Conservation (phyloP, 495 filamentous ascomycete genomes). For the Penicillium herquei region DNA sequence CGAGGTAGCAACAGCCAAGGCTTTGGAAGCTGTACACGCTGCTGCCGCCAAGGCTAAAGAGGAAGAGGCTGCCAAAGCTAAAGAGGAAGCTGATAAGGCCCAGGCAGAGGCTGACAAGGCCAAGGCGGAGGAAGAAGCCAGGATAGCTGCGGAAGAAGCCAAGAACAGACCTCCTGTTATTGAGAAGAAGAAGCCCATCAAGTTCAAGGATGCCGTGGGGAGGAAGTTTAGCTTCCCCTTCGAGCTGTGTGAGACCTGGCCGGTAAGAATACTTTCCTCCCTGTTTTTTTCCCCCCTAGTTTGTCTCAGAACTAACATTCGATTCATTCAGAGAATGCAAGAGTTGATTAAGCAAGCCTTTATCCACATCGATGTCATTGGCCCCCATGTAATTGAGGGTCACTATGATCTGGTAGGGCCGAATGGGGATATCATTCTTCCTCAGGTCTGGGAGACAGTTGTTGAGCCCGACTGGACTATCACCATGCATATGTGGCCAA, state of each 20-base stretch:
- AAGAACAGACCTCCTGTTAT: constrained; percentile 23
- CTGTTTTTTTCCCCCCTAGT: neutral
- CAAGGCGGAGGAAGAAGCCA: constrained; percentile 8
- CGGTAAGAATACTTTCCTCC: constrained; percentile 53
- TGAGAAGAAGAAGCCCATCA: constrained; percentile 64
- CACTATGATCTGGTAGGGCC: constrained; percentile 84
- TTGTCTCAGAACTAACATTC: neutral
- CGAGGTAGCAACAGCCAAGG: constrained; percentile 8
- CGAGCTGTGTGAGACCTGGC: constrained; percentile 76
- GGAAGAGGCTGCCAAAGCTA: neutral
- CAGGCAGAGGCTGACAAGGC: too few species aligned
- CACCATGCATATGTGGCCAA: constrained; percentile 97
- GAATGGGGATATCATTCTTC: constrained; percentile 84
- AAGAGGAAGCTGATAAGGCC: too few species aligned
- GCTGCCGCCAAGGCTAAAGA: constrained; percentile 10
- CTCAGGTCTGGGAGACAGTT: constrained; percentile 82
- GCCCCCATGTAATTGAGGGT: constrained; percentile 76
- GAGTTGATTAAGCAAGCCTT: constrained; percentile 86
- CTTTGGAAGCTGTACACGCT: constrained; percentile 5
- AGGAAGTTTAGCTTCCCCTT: constrained; percentile 86
- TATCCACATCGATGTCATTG: constrained; percentile 77
- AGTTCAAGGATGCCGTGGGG: constrained; percentile 84
- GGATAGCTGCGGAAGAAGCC: constrained; percentile 19
- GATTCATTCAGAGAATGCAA: constrained; percentile 67
- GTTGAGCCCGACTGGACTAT: constrained; percentile 86